A percentile compares a stretch with the other conserved stretches of the same genome.
phyloP scores from a whole-genome alignment of 768 basidiomycete species.

The Leccinum broughii region DNA sequence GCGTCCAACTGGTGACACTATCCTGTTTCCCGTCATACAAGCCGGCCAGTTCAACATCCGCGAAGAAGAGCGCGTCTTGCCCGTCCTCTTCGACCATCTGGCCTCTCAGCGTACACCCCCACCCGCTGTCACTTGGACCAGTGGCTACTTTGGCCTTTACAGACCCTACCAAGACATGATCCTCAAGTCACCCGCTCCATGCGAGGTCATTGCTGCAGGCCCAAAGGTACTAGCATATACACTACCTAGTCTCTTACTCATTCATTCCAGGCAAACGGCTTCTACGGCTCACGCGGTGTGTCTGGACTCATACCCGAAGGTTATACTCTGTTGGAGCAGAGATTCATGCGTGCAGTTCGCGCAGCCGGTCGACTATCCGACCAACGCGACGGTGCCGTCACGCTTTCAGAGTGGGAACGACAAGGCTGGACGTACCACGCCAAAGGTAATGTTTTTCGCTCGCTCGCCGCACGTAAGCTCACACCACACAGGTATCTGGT shows the following conservation, averaged over 20 bases:
- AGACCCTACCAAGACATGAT: conserved; percentile 74
- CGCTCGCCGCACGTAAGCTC: not conserved
- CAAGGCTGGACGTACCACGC: conserved; percentile 98
- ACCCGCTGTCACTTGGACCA: conserved; percentile 80
- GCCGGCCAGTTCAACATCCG: conserved; percentile 84
- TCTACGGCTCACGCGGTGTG: conserved; percentile 84
- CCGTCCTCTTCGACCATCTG: conserved; percentile 57
- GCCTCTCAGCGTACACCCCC: conserved; percentile 16
- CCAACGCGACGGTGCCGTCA: conserved; percentile 47
- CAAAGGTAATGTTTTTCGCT: conserved; percentile 61
- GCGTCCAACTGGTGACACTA: conserved; percentile 36
- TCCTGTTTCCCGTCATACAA: conserved; percentile 83
- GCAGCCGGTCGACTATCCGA: conserved; percentile 41
- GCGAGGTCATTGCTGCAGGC: conserved; percentile 79
- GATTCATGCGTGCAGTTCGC: conserved; percentile 70
- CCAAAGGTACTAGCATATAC: conserved; percentile 61
- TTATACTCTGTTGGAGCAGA: conserved; percentile 84
- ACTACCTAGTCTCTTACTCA: conserved; percentile 1
- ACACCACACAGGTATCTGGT: conserved; percentile 70
- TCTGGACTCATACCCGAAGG: conserved; percentile 95
- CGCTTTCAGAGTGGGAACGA: conserved; percentile 84
- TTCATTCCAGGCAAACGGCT: conserved; percentile 83
- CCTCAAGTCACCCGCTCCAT: conserved; percentile 57
- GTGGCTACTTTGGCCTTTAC: conserved; percentile 93
- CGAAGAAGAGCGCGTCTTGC: conserved; percentile 75